A percentile compares a stretch with the other conserved stretches of the same genome.
phyloP scores from a whole-genome alignment of 257 asterid species.

The Nyctanthes arbortristis region DNA sequence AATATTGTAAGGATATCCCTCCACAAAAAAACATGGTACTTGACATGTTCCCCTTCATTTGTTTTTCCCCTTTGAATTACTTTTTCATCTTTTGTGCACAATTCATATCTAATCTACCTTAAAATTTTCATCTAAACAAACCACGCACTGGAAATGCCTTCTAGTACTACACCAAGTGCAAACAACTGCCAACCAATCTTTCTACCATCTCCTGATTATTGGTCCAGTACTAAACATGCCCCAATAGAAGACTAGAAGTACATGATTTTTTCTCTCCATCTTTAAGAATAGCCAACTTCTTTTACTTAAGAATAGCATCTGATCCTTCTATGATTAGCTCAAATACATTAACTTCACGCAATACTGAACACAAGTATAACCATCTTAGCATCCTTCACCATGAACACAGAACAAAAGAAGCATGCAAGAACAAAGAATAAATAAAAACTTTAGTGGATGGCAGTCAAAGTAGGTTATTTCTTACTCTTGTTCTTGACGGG shows the following conservation, averaged over 20 bases:
- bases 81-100: neutral
- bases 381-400: neutral
- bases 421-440: neutral
- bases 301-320: neutral
- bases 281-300: neutral
- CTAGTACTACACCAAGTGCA: neutral
- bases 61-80: neutral
- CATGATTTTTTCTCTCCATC: neutral
- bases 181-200: neutral
- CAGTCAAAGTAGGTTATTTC: neutral
- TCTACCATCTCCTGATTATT: neutral
- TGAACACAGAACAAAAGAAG: neutral
- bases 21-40: neutral
- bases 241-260: neutral
- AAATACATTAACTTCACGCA: neutral
- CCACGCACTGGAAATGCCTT: neutral
- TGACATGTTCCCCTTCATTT: neutral
- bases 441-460: neutral
- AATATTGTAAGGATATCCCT: neutral
- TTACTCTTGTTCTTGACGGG: conserved; percentile 73
- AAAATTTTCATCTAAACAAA: neutral
- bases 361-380: neutral
- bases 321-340: neutral
- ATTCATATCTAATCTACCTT: neutral
- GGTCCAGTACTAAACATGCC: neutral